These are phyloP conservation scores for Cryptosporidium meleagridis DNA, from an alignment of 169 alveolate genomes.

Conservation along the genomic window DNA sequence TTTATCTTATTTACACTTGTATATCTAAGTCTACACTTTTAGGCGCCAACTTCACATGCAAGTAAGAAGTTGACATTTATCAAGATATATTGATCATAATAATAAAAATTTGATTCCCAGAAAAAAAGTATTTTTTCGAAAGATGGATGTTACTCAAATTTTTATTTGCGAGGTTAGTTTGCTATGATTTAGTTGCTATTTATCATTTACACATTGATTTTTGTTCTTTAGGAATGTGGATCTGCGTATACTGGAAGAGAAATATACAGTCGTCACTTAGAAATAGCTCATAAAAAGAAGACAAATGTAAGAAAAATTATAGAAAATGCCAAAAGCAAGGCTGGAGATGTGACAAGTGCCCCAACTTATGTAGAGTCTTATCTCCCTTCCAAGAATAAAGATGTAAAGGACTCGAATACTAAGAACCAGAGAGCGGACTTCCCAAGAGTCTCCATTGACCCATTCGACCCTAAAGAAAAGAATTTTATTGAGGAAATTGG, in stretches of 20 bases:
- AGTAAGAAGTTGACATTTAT: not conserved
- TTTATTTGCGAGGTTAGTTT: conserved; percentile 71
- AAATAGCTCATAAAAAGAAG: conserved; percentile 42
- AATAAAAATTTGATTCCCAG: not conserved
- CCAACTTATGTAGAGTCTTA: conserved; percentile 30
- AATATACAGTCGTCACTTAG: conserved; percentile 58
- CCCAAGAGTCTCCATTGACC: conserved; percentile 71
- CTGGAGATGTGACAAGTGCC: conserved; percentile 12
- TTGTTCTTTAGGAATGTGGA: conserved; percentile 65
- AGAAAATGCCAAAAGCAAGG: conserved; percentile 18
- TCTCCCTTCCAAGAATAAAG: conserved; percentile 4
- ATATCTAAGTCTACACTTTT: not conserved
- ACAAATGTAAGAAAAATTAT: conserved; percentile 3
- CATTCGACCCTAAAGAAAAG: conserved; percentile 63
- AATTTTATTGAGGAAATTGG: conserved; percentile 6
- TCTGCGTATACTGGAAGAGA: conserved; percentile 67
- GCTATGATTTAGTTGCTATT: not conserved
- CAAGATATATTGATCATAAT: not conserved
- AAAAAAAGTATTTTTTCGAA: not conserved
- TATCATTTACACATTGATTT: not conserved
- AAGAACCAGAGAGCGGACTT: conserved; percentile 39
- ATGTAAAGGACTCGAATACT: not conserved
- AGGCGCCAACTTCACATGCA: conserved; percentile 70
- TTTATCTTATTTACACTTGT: not conserved
- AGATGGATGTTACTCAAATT: conserved; percentile 67